phyloP scores from a whole-genome alignment of 2,329 filamentous ascomycete species.

The Saccharata proteae region DNA sequence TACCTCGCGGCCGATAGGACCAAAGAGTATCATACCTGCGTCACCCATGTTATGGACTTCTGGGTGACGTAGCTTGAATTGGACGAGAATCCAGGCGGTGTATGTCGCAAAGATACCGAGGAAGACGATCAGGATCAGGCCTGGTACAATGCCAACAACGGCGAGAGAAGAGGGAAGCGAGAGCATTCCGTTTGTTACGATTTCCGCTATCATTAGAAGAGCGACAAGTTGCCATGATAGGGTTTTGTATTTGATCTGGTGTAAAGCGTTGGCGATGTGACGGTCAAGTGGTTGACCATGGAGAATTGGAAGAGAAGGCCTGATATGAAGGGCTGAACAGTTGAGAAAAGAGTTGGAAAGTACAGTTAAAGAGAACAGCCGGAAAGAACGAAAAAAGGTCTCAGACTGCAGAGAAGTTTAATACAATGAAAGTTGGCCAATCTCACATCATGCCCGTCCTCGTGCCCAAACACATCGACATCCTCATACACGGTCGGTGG shows the following conservation, averaged over 20 bases:
- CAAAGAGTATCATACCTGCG: conserved; percentile 22
- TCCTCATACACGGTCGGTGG: too few species aligned
- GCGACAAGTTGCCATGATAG: conserved; percentile 41
- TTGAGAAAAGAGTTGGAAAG: too few species aligned
- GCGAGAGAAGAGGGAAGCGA: conserved; percentile 40
- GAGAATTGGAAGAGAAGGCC: background rate
- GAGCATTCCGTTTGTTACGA: conserved; percentile 43
- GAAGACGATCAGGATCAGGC: conserved; percentile 39
- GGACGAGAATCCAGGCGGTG: conserved; percentile 36
- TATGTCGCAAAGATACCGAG: conserved; percentile 41
- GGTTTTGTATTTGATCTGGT: conserved; percentile 41
- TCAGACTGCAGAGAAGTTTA: background rate
- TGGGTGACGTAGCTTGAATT: conserved; percentile 29
- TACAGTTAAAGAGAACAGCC: too few species aligned
- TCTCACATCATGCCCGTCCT: conserved; percentile 11
- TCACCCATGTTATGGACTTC: conserved; percentile 26
- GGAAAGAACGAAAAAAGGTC: too few species aligned
- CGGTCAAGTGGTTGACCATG: background rate
- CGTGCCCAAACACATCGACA: conserved; percentile 12
- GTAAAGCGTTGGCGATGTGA: background rate
- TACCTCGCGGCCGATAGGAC: conserved; percentile 14
- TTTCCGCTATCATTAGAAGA: conserved; percentile 45
- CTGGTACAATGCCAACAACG: conserved; percentile 40
- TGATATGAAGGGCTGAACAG: background rate
- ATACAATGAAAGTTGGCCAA: background rate